Evolutionary conservation across 2,329 filamentous ascomycete species (phyloP), one percentile per base, ranked within the genome.

Genomic region (Neonectria sp.): DNA sequence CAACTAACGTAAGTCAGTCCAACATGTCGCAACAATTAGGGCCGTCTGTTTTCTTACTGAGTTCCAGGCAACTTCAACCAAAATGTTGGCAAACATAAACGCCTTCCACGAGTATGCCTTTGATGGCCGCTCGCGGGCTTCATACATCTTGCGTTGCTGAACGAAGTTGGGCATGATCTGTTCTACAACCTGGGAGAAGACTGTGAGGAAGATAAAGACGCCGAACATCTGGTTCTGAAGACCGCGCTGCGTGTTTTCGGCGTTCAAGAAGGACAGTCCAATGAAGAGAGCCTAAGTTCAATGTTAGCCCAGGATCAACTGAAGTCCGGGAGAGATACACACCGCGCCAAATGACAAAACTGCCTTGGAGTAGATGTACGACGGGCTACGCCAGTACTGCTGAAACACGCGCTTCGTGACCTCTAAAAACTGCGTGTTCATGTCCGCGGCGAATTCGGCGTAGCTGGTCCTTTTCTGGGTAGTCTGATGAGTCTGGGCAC

Each of bases 381-480:
- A 85, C 0, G 93, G 93, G 1, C 88, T 93, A 58, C 93, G 88
- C 92, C 93, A 95, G 83, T 93, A 93, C 78, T 95, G 92, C 74
- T 92, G 86, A 79, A 93, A 94, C 13, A 93, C 89, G 68, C 92
- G 91, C 48, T 84, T 76, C 11, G 87, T 86, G 43, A 91, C 90
- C 67, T 90, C 84, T 48, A 80, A 82, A 9, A 93, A 79, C 74
- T 95, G 93, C 6, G 81, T 73, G 2, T 60, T 71, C 74, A 94
- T 91, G 0, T 91, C 88, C 25, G 91, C 91, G 1, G 93, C 92
- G 68, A 93, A 94, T 79, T 93, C 91, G 29, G 72, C 84, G 82
- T 66, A 84, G 80, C 56, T 49, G 6, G 40, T 6, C 3, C 29
- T 15, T n/a, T 63, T 48, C 13, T 52, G 43, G 4, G 27, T 13